Percentiles rank a stretch among this genome's conserved stretches.
These are phyloP conservation scores for Botrytis hyacinthi DNA, from an alignment of 2,329 filamentous ascomycete genomes.

Conservation along the genomic window DNA sequence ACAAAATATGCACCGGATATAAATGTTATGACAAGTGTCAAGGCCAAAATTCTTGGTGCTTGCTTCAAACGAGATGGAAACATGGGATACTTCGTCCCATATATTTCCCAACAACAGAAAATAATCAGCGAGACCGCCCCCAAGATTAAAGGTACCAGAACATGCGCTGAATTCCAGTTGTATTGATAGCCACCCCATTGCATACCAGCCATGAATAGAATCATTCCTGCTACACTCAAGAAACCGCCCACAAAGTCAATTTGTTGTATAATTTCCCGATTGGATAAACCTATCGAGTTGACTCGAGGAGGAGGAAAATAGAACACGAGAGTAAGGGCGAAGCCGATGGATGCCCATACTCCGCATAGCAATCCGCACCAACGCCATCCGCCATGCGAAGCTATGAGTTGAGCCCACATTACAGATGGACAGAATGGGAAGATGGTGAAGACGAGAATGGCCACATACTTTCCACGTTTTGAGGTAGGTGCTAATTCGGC, in stretches of 20 bases:
- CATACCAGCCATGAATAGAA: conserved; percentile 51
- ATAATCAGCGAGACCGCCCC: conserved; percentile 47
- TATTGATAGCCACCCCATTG: conserved; percentile 59
- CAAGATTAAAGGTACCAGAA: conserved; percentile 53
- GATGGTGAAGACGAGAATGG: conserved; percentile 57
- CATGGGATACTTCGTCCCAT: conserved; percentile 48
- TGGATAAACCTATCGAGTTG: conserved; percentile 42
- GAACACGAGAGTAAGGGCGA: conserved; percentile 51
- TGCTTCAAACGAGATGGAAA: conserved; percentile 53
- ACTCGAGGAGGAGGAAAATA: conserved; percentile 53
- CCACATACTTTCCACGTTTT: conserved; percentile 63
- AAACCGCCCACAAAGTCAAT: conserved; percentile 53
- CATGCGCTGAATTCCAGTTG: conserved; percentile 53
- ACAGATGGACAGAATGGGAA: conserved; percentile 60
- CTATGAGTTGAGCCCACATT: conserved; percentile 57
- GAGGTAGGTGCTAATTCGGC: conserved; percentile 65
- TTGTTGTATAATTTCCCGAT: conserved; percentile 43
- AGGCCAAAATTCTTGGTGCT: conserved; percentile 48
- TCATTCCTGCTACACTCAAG: conserved; percentile 49
- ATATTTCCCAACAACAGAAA: conserved; percentile 54
- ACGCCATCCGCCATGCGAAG: conserved; percentile 49
- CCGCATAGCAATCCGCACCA: conserved; percentile 54
- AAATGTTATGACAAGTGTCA: conserved; percentile 57
- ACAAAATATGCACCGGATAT: conserved; percentile 55
- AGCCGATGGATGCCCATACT: conserved; percentile 51